Percentiles rank a stretch among this genome's conserved stretches.
These are phyloP conservation scores for Pyrus communis DNA, from an alignment of 306 rosid genomes.

Conservation along the genomic window DNA sequence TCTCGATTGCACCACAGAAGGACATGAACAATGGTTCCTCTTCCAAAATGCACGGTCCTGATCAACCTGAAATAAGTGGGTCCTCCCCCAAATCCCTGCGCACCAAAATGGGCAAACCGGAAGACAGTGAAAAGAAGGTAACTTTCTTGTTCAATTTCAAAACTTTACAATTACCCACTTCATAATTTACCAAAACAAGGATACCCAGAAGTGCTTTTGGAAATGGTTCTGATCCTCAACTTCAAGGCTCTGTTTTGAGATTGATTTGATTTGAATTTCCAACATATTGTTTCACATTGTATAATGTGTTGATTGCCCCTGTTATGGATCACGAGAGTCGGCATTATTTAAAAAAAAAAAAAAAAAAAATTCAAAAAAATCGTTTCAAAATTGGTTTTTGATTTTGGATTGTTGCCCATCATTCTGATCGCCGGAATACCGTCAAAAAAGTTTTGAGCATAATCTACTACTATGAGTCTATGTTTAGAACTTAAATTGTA, in stretches of 20 bases:
- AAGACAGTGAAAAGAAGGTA: constrained; percentile 63
- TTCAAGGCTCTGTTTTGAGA: constrained; percentile 8
- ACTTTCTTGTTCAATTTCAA: constrained; percentile 13
- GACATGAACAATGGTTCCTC: constrained; percentile 39
- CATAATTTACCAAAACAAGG: constrained; percentile 2
- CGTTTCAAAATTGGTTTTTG: background rate
- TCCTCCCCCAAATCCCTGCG: constrained; percentile 36
- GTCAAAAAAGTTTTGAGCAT: background rate
- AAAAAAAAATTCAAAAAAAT: background rate
- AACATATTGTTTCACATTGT: background rate
- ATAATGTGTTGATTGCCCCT: background rate
- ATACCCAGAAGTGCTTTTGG: background rate
- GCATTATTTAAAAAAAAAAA: background rate
- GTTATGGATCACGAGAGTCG: background rate
- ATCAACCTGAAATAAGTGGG: constrained; percentile 41
- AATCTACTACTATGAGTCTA: background rate
- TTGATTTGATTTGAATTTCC: background rate
- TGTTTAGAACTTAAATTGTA: background rate
- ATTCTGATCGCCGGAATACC: background rate
- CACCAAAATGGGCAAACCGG: constrained; percentile 52
- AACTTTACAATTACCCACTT: constrained; percentile 20
- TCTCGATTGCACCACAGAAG: constrained; percentile 19
- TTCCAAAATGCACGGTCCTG: constrained; percentile 34
- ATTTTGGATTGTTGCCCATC: background rate
- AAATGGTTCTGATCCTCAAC: background rate